A percentile compares a stretch with the other conserved stretches of the same genome.
phyloP scores from a whole-genome alignment of 441 rosid genomes.

The Francoa sonchifolia region DNA sequence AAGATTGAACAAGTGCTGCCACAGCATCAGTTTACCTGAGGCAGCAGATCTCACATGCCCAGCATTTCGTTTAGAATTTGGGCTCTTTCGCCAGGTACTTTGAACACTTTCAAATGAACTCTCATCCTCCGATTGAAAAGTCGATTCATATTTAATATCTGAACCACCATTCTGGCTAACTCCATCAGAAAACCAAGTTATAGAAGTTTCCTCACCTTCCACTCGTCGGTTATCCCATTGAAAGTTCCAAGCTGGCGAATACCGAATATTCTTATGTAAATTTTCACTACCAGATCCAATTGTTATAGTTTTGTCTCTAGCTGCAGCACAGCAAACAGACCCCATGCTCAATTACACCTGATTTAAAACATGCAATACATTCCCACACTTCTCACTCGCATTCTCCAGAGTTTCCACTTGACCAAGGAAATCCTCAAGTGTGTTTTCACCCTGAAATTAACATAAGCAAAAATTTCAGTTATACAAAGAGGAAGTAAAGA shows the following conservation, averaged over 20 bases:
- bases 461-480: too few species aligned
- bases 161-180: conserved; percentile 40
- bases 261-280: conserved; percentile 46
- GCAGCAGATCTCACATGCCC: conserved; percentile 30
- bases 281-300: conserved; percentile 50
- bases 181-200: conserved; percentile 64
- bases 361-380: conserved; percentile 10
- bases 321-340: conserved; percentile 85
- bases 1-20: not conserved
- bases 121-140: conserved; percentile 56
- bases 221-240: conserved; percentile 94
- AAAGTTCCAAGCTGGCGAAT: conserved; percentile 91
- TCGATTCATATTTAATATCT: conserved; percentile 47
- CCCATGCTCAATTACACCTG: conserved; percentile 48
- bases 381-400: conserved; percentile 18
- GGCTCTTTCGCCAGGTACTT: conserved; percentile 61
- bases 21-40: conserved; percentile 33
- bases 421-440: not conserved
- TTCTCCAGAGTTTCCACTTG: conserved; percentile 9
- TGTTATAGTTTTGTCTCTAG: conserved; percentile 72
- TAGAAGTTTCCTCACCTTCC: conserved; percentile 85
- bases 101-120: conserved; percentile 47
- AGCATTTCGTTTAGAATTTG: conserved; percentile 38
- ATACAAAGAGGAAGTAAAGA: too few species aligned
- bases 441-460: too few species aligned